Base-by-base conservation (phyloP, 2,329 filamentous ascomycete genomes). In the Colletotrichum falcatum region DNA sequence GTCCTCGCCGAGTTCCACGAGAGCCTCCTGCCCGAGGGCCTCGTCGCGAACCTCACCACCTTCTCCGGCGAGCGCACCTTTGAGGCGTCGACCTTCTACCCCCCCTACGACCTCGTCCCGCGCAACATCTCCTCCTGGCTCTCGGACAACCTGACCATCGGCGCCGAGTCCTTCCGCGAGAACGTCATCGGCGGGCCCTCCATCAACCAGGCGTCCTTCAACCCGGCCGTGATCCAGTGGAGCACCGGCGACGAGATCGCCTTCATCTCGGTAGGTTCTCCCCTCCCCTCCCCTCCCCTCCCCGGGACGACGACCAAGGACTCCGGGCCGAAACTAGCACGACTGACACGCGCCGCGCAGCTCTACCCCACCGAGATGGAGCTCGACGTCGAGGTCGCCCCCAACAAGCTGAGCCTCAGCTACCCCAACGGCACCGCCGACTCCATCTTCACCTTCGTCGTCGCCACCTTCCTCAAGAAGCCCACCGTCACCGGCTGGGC, bases 201-300 rank as follows among this genome's bases (percentile, higher is more conserved):
- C 1, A 82, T 82, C 61, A 87, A 85, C 53, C 83, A 83, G 6
- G 81, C 77, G 8, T 83, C 85, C 0, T 91, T 89, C 77, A 90
- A 87, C 68, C 89, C 89, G 0, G 86, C 87, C 0, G 85, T 91
- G 7, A 83, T 88, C 0, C 89, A 91, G 74, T 91, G 89, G 89
- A 76, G 81, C 20, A 82, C 81, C 5, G 82, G 80, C 5, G 74
- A 75, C 26, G 81, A 82, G 59, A 77, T 81, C 26, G 77, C 77
- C 9, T 80, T 79, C 61, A 75, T 78, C 54, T 79, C 75, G 44
- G 74, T 78, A 73, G 53, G 70, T 65, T n/a, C 33, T 35, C 61
- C 33, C 58, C 18, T n/a, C 26, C 30, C 5, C 4, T 8, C 49
- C 8, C 6, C 6, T 8, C 49, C 5, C 7, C 5, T 8, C 46